Base-by-base conservation (phyloP, 768 basidiomycete species). In the Crassisporium funariophilum region DNA sequence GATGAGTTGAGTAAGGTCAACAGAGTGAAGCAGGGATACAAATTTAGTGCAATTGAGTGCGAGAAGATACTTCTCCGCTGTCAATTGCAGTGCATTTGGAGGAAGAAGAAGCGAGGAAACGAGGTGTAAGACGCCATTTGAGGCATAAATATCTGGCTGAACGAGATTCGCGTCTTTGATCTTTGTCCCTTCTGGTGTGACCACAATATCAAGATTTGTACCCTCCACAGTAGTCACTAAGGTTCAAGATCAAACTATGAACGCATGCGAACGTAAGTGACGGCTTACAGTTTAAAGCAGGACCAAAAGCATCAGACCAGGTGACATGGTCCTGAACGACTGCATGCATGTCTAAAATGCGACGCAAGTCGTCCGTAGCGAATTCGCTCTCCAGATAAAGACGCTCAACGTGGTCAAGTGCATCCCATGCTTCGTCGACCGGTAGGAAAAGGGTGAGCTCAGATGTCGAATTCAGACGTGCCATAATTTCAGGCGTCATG, bases 1-100 rank as follows among this genome's bases (percentile, higher is more conserved):
- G 67, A 91, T 77, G 52, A 90, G 74, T 35, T 72, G 65, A 0
- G 72, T 77, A 50, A 99, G 79, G 51, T 88, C 75, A 22, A 89
- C 90, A 3, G 90, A 88, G 54, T 90, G 92, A 20, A 99, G 71
- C 17, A 98, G 75, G 5, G 87, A 85, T 42, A 98, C 89, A 63
- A 98, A 98, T 22, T 79, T 78, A 2, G 90, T 88, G 69, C 95
- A 97, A 61, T 97, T 91, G 50, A 98, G 77, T 3, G 91, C 84
- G 8, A 98, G 81, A 13, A 99, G 86, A 54, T 88, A 92, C 67
- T 98, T 98, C 72, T 98, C 97, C 13, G 95, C 88, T 4, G 95
- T 98, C 35, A 94, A 70, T 49, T 82, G 74, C 17, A 95, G 78
- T 35, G 88, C 77, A 12, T 82, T 84, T 2, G 79, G 75, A 5